Base-by-base conservation (phyloP, 2,329 filamentous ascomycete species). In the Sporothrix curviconia region DNA sequence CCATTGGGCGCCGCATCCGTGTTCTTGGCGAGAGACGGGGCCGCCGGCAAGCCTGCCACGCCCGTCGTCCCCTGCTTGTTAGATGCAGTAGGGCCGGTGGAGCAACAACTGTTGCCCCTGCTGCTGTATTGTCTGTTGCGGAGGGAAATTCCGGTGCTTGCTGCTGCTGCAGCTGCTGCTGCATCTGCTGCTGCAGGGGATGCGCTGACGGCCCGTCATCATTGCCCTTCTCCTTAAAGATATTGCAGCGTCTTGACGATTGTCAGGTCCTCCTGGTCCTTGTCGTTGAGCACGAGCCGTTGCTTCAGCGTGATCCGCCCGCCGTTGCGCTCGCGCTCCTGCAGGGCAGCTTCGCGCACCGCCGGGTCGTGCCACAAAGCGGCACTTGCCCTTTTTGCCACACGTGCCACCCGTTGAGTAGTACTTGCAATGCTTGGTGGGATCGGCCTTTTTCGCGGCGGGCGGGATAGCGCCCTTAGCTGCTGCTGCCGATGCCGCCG, bases 321-420 rank as follows among this genome's bases (percentile, higher is more conserved):
- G 60, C 84, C 82, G 64, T 86, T 86, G 65, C 78, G 76, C 64
- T 84, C 82, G 59, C 83, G 79, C 67, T 86, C 83, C 65, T 78
- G 79, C 50, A 86, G 74, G 58, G 83, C 83, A 62, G 81, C 81
- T 65, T 84, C 81, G 63, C 84, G 78, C 58, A 84, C 79, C 61
- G 80, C 78, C 17, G 79, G 77, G 67, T 87, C 84, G 69, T 87
- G 84, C n/a, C 62, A 85, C 82, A 72, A 87, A 87, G 72, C 84
- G 84, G 75, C 84, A 87, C 82, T 86, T 86, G 82, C 82, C 82
- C 79, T 85, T 85, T 78, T 87, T 87, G 54, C 83, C 84, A 71
- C 84, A 87, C 58, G 77, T 84, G 60, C 84, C 84, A 63, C 84
- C 84, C 54, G 83, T 86, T 39, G 83, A 84, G 68, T 81, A 87